Conservation (phyloP, 345 rosid genomes). For the Lenwebbia sp. region DNA sequence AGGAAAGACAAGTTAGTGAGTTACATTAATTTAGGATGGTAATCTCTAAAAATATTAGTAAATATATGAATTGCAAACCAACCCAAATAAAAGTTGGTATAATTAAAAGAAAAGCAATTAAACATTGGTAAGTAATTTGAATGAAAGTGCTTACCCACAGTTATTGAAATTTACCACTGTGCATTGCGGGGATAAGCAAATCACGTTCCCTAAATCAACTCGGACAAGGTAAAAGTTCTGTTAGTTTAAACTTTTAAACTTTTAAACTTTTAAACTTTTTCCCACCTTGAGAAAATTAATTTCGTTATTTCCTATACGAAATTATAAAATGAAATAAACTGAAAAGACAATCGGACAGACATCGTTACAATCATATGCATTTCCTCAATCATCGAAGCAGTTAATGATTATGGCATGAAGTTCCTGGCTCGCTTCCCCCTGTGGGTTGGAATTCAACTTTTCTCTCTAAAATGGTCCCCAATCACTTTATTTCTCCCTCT, state of each 20-base stretch:
- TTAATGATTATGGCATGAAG: background rate
- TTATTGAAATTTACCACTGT: background rate
- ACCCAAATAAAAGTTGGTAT: background rate
- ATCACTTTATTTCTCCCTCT: background rate
- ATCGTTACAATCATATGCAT: background rate
- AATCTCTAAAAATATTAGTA: background rate
- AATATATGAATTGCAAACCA: background rate
- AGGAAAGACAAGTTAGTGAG: background rate
- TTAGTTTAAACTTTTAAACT: too few relatives aligned
- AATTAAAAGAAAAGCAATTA: background rate
- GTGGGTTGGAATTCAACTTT: background rate
- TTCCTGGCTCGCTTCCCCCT: background rate
- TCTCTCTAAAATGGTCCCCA: background rate
- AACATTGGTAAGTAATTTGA: background rate
- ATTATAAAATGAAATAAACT: background rate
- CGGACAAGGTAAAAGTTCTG: background rate
- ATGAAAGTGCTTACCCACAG: background rate
- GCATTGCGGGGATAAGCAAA: background rate
- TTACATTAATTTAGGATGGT: background rate
- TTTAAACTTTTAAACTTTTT: background rate
- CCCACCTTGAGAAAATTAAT: background rate
- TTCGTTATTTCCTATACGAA: background rate
- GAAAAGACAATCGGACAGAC: background rate
- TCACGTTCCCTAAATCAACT: background rate
- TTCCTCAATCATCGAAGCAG: background rate